Evolutionary conservation across 306 rosid species (phyloP), one percentile per base, ranked within the genome.

Genomic region (Prosopis cineraria): DNA sequence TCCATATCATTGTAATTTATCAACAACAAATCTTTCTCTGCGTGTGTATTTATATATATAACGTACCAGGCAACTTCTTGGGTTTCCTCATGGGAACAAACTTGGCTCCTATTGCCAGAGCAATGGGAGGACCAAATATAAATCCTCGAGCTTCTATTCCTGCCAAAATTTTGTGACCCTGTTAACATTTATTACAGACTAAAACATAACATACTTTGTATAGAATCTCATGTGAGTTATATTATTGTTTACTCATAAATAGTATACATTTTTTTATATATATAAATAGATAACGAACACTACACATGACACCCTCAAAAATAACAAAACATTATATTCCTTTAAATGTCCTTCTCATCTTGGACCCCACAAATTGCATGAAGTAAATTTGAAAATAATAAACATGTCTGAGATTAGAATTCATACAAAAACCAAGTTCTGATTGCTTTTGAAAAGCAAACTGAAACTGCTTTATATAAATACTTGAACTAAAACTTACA

Each of bases 131-230:
- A 73, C 94, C 94, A 77, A 90, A 86, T 44, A 86, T 88, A 44
- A 90, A 90, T 47, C 92, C 90, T 11, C 92, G 81, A 60, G 92
- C 94, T 76, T 90, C 90, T 55, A 90, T 81, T 55, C 94, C 94
- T 90, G 83, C 19, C 19, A 77, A 16, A 25, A 27, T 20, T 0
- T 52, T 3, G 22, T 52, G 29, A 27, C 3, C 8, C 12, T 17
- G 1, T 48, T 12, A 43, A 4, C 4, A 31, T 2, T 31, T 4
- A 31, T 31, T 31, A 31, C 34, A 31, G 4, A 31, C 4, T 31
- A 4, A 31, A 31, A 2, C 4, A 31, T 31, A 2, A 31, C 4
- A 4, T 31, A 4, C 34, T 31, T 31, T 31, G 34, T 4, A 31
- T 1, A 31, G 34, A 31, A 31, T 31, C 34, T 31, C 4, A 31